A percentile compares a stretch with the other conserved stretches of the same genome.
Conservation (phyloP, 208 protist genomes). For the Leishmania gerbilli region DNA sequence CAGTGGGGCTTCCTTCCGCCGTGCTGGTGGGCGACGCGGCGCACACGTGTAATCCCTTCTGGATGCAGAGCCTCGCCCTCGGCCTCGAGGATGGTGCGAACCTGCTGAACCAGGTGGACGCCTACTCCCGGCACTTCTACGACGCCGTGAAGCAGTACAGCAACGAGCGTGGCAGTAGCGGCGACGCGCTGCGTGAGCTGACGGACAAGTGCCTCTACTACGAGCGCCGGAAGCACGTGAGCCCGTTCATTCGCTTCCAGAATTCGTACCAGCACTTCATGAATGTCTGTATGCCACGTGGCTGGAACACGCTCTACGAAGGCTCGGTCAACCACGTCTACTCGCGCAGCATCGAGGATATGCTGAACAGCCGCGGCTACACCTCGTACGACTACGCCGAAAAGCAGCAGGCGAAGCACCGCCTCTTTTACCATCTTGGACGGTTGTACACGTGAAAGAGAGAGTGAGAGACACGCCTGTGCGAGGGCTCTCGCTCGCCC, state of each 20-base stretch:
- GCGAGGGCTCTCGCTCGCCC: not conserved
- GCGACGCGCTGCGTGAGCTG: conserved; percentile 82
- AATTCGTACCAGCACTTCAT: conserved; percentile 82
- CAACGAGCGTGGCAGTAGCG: conserved; percentile 77
- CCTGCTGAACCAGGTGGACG: conserved; percentile 85
- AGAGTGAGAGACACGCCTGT: not conserved
- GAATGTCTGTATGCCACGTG: conserved; percentile 58
- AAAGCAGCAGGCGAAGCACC: conserved; percentile 89
- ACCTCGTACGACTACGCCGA: conserved; percentile 89
- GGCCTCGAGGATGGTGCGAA: conserved; percentile 81
- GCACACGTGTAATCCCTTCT: conserved; percentile 85
- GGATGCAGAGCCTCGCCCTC: conserved; percentile 83
- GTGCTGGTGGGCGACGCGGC: conserved; percentile 85
- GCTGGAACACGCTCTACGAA: conserved; percentile 77
- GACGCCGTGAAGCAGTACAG: conserved; percentile 90
- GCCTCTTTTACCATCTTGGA: conserved; percentile 74
- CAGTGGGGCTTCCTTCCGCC: conserved; percentile 80
- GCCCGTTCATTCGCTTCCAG: conserved; percentile 73
- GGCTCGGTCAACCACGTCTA: conserved; percentile 86
- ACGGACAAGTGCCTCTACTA: conserved; percentile 89
- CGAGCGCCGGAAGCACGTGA: conserved; percentile 79
- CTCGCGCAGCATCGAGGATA: conserved; percentile 79
- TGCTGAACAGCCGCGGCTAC: conserved; percentile 91
- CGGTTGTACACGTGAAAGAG: conserved; percentile 77
- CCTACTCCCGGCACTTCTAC: conserved; percentile 85